A percentile compares a stretch with the other conserved stretches of the same genome.
phyloP scores from a whole-genome alignment of 2,329 filamentous ascomycete genomes.

The Dothideomycetes sp. region DNA sequence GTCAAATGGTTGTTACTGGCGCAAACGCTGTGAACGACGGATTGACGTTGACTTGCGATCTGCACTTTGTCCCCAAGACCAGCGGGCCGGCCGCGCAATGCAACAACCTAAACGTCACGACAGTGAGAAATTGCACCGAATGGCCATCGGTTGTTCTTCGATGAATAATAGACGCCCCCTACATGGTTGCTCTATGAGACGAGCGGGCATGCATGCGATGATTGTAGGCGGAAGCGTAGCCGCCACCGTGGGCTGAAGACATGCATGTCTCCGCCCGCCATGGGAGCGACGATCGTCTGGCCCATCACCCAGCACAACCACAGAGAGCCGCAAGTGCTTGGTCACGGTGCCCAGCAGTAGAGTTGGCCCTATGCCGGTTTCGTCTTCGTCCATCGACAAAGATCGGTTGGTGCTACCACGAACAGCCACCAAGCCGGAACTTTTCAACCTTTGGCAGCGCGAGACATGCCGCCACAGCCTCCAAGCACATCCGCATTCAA shows the following conservation, averaged over 20 bases:
- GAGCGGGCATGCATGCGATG: not conserved
- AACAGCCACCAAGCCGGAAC: constrained; percentile 8
- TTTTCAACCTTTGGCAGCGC: too few species aligned
- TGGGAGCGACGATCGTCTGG: constrained; percentile 1
- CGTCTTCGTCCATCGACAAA: constrained; percentile 10
- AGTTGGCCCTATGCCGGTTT: constrained; percentile 9
- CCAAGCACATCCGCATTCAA: constrained; percentile 9
- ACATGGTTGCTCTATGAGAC: constrained; percentile 9
- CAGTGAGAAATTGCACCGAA: not conserved
- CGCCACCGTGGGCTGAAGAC: too few species aligned
- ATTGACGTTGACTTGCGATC: constrained; percentile 3
- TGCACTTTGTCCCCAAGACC: not conserved
- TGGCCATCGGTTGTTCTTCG: constrained; percentile 2
- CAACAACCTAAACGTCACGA: not conserved
- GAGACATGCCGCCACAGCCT: not conserved
- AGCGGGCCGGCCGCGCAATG: not conserved
- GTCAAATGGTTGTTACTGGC: too few species aligned
- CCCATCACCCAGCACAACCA: constrained; percentile 11
- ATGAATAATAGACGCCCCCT: too few species aligned
- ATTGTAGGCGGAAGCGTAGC: constrained; percentile 2
- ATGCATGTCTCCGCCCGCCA: constrained; percentile 11
- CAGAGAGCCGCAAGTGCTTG: constrained; percentile 10
- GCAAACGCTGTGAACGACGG: too few species aligned
- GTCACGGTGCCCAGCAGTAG: not conserved
- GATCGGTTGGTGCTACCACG: constrained; percentile 5